Base-by-base conservation (phyloP, 148 eudicot species). In the Chenopodium berlandieri region DNA sequence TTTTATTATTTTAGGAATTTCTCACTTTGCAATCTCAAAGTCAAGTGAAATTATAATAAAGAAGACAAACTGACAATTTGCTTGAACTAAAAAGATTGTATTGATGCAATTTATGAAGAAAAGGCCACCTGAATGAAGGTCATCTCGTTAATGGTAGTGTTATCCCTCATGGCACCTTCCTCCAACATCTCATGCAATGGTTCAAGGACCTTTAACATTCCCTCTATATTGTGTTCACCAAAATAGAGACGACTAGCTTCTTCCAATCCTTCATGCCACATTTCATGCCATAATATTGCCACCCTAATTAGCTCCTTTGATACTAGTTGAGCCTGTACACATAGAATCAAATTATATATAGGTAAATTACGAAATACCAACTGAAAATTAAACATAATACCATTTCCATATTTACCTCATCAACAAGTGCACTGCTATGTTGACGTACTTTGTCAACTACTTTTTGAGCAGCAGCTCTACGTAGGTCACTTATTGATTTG, bases 251-350 rank as follows among this genome's bases (percentile, higher is more conserved):
- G 99, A 76, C 99, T 96, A 46, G 99, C 97, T 89, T 96, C 98
- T 90, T 94, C 99, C 80, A 97, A 80, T 73, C 90, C 98, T 81
- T 97, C 99, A 86, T 94, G 99, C 98, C 99, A 96, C 97, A 87
- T 88, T 87, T 97, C 99, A 90, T 90, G 98, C 99, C 98, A 96
- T 79, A 96, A 91, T 86, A 97, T 97, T 32, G 99, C 98, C 75
- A 97, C 98, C 82, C 99, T 89, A 70, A 97, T 90, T 77, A 97
- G 87, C 88, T 97, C 99, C 83, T 89, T 91, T 8, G 99, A 97
- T 11, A 97, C 99, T 78, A 97, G 98, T 88, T 94, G 98, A 75
- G 98, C 99, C 99, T 96, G 88, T 71, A 79, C 47, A 82, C 74
- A 56, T 34, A 47, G 69, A 27, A 62, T 50, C 19, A 71, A 67